These are phyloP conservation scores for Chaetothyriales sp. DNA, from an alignment of 2,329 filamentous ascomycete species.

Conservation along the genomic window DNA sequence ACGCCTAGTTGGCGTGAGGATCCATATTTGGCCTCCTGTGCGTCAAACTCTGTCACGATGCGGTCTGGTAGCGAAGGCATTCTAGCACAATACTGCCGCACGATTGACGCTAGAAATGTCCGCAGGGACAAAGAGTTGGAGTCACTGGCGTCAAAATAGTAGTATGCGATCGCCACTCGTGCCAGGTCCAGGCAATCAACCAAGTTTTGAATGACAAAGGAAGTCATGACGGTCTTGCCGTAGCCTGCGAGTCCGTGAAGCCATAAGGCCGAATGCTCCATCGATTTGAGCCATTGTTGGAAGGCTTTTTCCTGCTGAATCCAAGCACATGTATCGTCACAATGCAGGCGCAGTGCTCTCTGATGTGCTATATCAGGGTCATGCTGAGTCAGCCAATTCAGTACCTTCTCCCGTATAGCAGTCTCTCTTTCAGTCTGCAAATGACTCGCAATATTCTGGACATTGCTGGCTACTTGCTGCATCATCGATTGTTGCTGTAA, in stretches of 20 bases:
- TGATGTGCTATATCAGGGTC: slow-evolving; percentile 9
- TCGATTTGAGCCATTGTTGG: slow-evolving; percentile 4
- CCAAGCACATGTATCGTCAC: slow-evolving; percentile 8
- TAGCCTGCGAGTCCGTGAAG: slow-evolving; percentile 10
- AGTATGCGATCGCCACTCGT: slow-evolving; percentile 4
- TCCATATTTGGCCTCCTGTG: slow-evolving; percentile 3
- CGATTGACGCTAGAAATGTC: slow-evolving; percentile 10
- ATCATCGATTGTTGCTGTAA: too few relatives aligned
- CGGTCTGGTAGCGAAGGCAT: slow-evolving; percentile 3
- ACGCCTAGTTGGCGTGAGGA: slow-evolving; percentile 5
- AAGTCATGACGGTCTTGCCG: slow-evolving; percentile 10
- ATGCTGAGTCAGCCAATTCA: slow-evolving; percentile 11
- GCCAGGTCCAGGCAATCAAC: neutral
- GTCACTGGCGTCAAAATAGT: slow-evolving; percentile 13
- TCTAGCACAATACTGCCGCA: slow-evolving; percentile 9
- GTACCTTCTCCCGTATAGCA: slow-evolving; percentile 3
- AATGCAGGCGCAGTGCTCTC: slow-evolving; percentile 7
- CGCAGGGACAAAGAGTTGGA: slow-evolving; percentile 9
- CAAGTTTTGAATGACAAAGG: slow-evolving; percentile 9
- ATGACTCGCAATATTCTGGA: too few relatives aligned
- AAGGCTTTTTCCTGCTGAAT: slow-evolving; percentile 6
- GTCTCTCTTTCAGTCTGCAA: too few relatives aligned
- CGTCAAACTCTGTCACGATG: slow-evolving; percentile 1
- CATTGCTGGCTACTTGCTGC: too few relatives aligned
- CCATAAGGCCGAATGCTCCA: slow-evolving; percentile 8